phyloP scores from a whole-genome alignment of 208 protist genomes.

The Trypanosoma scelopori region DNA sequence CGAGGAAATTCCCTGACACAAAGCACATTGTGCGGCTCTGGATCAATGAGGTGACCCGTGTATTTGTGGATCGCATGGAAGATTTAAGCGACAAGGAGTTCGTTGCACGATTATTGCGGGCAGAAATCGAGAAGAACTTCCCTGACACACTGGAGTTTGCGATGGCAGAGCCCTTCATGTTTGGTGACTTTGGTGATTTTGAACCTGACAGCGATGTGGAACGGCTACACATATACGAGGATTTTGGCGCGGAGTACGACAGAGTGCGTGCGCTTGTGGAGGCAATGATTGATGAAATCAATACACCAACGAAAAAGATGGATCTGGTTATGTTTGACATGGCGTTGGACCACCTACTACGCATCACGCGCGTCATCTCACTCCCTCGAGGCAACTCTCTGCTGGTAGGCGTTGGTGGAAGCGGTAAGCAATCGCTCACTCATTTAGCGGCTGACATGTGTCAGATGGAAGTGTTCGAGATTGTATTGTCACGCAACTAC shows the following conservation, averaged over 20 bases:
- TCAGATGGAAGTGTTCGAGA: constrained; percentile 96
- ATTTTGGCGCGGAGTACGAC: constrained; percentile 85
- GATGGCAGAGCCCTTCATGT: constrained; percentile 92
- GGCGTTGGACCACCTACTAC: constrained; percentile 96
- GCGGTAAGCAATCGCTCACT: constrained; percentile 97
- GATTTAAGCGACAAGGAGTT: constrained; percentile 91
- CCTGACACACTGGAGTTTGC: constrained; percentile 45
- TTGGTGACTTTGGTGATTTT: constrained; percentile 96
- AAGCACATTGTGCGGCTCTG: constrained; percentile 93
- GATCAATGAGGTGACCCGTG: constrained; percentile 96
- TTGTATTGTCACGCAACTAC: constrained; percentile 97
- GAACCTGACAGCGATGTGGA: constrained; percentile 77
- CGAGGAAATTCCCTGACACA: constrained; percentile 85
- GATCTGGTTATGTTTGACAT: constrained; percentile 99
- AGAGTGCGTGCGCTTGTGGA: constrained; percentile 89
- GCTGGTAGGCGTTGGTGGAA: constrained; percentile 97
- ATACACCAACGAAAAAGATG: constrained; percentile 90
- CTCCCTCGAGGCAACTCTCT: constrained; percentile 96
- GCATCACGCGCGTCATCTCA: constrained; percentile 96
- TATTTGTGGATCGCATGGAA: constrained; percentile 98
- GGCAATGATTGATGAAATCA: constrained; percentile 94
- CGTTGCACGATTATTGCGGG: constrained; percentile 77
- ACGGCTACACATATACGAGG: constrained; percentile 90
- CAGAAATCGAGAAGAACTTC: constrained; percentile 83
- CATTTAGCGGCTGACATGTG: constrained; percentile 94